A percentile compares a stretch with the other conserved stretches of the same genome.
Evolutionary conservation across 2,329 filamentous ascomycete species (phyloP).

Genomic region (Pseudogymnoascus sp.): DNA sequence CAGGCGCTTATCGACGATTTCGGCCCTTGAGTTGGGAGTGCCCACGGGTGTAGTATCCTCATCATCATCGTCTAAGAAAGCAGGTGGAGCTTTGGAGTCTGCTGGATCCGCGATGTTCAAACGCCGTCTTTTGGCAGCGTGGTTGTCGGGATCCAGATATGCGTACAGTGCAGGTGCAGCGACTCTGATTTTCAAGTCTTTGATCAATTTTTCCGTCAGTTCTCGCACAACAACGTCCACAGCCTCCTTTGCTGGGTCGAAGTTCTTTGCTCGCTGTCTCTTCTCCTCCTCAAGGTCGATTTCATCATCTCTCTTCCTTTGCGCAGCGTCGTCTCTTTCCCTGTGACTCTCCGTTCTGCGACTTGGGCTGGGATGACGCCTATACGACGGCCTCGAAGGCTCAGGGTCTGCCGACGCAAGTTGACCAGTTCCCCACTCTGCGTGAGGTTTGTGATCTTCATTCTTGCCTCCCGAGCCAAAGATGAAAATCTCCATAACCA

Average conservation of each 20-base stretch:
- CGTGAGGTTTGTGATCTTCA: background rate
- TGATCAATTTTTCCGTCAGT: constrained; percentile 76
- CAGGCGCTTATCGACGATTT: constrained; percentile 50
- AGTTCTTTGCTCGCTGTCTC: constrained; percentile 72
- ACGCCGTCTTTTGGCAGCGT: constrained; percentile 69
- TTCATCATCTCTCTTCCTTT: constrained; percentile 64
- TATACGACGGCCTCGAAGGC: background rate
- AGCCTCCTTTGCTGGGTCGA: constrained; percentile 85
- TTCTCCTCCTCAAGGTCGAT: constrained; percentile 86
- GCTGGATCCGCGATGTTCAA: constrained; percentile 67
- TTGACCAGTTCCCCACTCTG: background rate
- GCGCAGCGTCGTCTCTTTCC: constrained; percentile 58
- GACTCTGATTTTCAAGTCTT: constrained; percentile 81
- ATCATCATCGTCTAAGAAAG: constrained; percentile 51
- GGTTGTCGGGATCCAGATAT: constrained; percentile 74
- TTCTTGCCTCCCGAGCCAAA: constrained; percentile 20
- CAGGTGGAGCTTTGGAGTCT: constrained; percentile 46
- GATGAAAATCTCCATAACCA: constrained; percentile 76
- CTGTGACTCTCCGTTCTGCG: constrained; percentile 31
- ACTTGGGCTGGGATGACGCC: background rate
- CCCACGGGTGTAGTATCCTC: constrained; percentile 52
- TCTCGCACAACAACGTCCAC: constrained; percentile 71
- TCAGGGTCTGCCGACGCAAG: background rate
- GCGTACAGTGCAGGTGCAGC: constrained; percentile 73
- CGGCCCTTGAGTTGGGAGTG: constrained; percentile 57